A percentile compares a stretch with the other conserved stretches of the same genome.
phyloP scores from a whole-genome alignment of 2,329 filamentous ascomycete genomes.

The Mycosphaerella sp. region DNA sequence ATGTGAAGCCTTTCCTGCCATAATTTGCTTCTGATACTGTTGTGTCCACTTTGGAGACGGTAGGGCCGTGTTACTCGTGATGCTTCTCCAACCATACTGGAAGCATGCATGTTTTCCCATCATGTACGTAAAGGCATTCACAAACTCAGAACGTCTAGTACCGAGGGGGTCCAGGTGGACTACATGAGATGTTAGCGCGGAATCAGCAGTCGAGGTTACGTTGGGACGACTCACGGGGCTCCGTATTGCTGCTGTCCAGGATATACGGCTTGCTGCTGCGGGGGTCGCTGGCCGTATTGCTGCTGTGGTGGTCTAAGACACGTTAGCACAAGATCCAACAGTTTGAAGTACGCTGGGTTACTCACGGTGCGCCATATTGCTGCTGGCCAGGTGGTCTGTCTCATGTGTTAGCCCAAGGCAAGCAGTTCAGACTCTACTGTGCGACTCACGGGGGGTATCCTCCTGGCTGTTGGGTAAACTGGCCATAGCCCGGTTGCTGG shows the following conservation, averaged over 20 bases:
- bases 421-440: too few species aligned
- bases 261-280: conserved; percentile 11
- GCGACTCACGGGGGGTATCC: too few species aligned
- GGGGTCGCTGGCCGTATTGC: not conserved
- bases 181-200: conserved; percentile 1
- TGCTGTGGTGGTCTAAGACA: too few species aligned
- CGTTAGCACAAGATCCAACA: too few species aligned
- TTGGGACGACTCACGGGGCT: not conserved
- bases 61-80: too few species aligned
- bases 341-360: too few species aligned
- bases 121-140: not conserved
- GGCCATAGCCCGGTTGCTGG: conserved; percentile 13
- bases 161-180: conserved; percentile 15
- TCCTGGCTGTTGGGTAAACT: conserved; percentile 13
- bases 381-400: not conserved
- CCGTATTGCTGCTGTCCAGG: conserved; percentile 20
- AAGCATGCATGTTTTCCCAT: too few species aligned
- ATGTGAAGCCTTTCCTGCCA: not conserved
- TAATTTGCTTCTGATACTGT: not conserved
- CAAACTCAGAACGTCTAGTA: conserved; percentile 17
- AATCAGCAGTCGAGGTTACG: too few species aligned
- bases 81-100: too few species aligned
- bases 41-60: not conserved
- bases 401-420: not conserved
- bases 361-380: not conserved